Conservation (phyloP, 2,329 filamentous ascomycete genomes). For the Aspergillus brasiliensis region DNA sequence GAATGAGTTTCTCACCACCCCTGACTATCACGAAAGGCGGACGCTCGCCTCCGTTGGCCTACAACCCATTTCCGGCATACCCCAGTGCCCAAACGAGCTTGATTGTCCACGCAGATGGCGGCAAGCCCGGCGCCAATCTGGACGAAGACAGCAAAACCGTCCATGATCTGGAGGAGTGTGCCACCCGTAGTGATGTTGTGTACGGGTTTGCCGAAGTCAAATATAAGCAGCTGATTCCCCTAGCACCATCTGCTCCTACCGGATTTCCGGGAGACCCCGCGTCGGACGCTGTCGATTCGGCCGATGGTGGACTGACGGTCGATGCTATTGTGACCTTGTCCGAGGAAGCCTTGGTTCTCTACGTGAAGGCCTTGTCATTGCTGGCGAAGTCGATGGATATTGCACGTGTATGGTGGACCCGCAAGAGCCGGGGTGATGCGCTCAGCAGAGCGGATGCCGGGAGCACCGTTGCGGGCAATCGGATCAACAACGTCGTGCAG, state of each 20-base stretch:
- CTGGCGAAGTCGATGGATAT: conserved; percentile 95
- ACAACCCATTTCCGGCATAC: conserved; percentile 80
- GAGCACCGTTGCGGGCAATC: conserved; percentile 59
- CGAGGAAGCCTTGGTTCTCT: conserved; percentile 92
- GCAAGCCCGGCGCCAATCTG: conserved; percentile 59
- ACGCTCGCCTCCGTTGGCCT: conserved; percentile 48
- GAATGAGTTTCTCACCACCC: conserved; percentile 54
- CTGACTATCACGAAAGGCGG: conserved; percentile 48
- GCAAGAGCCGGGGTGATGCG: conserved; percentile 69
- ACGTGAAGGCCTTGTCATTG: conserved; percentile 89
- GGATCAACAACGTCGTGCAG: conserved; percentile 91
- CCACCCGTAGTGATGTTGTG: conserved; percentile 90
- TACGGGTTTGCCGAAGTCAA: conserved; percentile 98
- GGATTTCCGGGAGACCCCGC: conserved; percentile 33
- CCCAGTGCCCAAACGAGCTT: conserved; percentile 73
- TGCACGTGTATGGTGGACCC: conserved; percentile 87
- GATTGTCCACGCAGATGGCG: conserved; percentile 63
- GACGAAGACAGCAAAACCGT: conserved; percentile 82
- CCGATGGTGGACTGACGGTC: conserved; percentile 77
- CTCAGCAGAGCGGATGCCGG: conserved; percentile 49
- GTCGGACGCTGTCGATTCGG: conserved; percentile 50
- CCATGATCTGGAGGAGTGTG: conserved; percentile 85
- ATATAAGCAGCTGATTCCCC: conserved; percentile 91
- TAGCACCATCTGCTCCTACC: conserved; percentile 67
- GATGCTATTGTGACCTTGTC: conserved; percentile 86